A percentile compares a stretch with the other conserved stretches of the same genome.
Conservation (phyloP, 768 basidiomycete species). For the Xerocomellus chrysenteron region DNA sequence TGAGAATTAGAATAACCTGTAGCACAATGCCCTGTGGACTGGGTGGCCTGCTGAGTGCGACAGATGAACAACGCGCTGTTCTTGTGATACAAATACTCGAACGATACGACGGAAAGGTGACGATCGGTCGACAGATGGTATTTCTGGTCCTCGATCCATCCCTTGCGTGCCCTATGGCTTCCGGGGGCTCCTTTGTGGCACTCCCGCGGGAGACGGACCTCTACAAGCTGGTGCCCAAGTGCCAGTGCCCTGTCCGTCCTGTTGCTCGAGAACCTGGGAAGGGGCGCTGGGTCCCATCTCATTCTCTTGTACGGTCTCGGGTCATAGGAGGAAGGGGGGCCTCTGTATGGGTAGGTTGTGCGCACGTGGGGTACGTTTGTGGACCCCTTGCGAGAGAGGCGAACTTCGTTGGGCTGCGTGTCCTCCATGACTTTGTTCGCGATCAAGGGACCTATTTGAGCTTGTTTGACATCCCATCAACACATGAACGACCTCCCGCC, state of each 20-base stretch:
- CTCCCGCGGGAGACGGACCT: slow-evolving; percentile 8
- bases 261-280: neutral
- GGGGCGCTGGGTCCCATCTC: neutral
- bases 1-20: slow-evolving; percentile 5
- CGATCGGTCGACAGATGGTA: neutral
- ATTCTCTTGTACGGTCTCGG: slow-evolving; percentile 3
- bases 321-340: neutral
- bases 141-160: slow-evolving; percentile 17
- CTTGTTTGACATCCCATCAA: slow-evolving; percentile 20
- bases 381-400: slow-evolving; percentile 35
- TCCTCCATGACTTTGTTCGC: slow-evolving; percentile 32
- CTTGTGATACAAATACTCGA: slow-evolving; percentile 2
- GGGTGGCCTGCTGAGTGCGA: neutral
- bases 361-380: slow-evolving; percentile 29
- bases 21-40: neutral
- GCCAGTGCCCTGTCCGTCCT: neutral
- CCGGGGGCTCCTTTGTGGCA: slow-evolving; percentile 14
- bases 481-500: slow-evolving; percentile 14
- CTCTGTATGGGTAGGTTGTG: neutral
- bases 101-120: slow-evolving; percentile 12
- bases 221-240: neutral
- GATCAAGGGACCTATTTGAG: slow-evolving; percentile 11
- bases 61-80: slow-evolving; percentile 11
- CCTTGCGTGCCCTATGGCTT: slow-evolving; percentile 3
- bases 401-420: slow-evolving; percentile 40